Evolutionary conservation across 192 early-diverging fungal species (phyloP), one percentile per base, ranked within the genome.

Genomic region (Coemansia aciculifera): DNA sequence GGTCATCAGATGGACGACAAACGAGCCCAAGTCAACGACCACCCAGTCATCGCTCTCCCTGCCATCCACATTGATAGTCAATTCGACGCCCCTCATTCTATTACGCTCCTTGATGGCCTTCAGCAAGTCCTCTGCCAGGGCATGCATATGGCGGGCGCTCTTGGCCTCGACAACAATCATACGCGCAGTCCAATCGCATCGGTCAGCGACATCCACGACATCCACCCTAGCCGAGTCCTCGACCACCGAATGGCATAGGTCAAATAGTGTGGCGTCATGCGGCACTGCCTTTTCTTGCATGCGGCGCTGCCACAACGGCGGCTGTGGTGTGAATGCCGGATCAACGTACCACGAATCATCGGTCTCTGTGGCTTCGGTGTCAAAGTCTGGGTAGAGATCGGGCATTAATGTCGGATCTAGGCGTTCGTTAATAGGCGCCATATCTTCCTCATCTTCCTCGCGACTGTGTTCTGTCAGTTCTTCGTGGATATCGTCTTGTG

Each of bases 271-370:
- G 59, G 68, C 71, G 9, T 63, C 67, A 15, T 73, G 70, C 3
- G 49, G 24, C 21, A 24, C 23, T 8, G 10, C 49, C 9, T 10
- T 68, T 11, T 62, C 68, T 2, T 59, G 52, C 15, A 75, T 75
- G 15, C 71, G 75, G 29, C 68, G 71, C 57, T 82, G 64, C 80
- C 80, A 82, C 56, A 82, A 43, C 0, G 80, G 80, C 40, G 66
- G 11, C 37, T 67, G 62, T 2, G 65, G 40, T 3, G 49, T 67
- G 51, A 62, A 82, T 2, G 10, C 56, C 3, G 66, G 23, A 60
- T 82, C 80, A 15, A 82, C 69, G 43, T 77, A 82, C 80, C 80
- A 82, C 38, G 80, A 82, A 39, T 82, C 80, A 31, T 76, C 79
- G 21, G 63, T 64, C 37, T 71, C 48, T 1, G 19, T 12, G 21